Percentiles rank a stretch among this genome's conserved stretches.
phyloP scores from a whole-genome alignment of 306 rosid species.

The Lupinus albus region DNA sequence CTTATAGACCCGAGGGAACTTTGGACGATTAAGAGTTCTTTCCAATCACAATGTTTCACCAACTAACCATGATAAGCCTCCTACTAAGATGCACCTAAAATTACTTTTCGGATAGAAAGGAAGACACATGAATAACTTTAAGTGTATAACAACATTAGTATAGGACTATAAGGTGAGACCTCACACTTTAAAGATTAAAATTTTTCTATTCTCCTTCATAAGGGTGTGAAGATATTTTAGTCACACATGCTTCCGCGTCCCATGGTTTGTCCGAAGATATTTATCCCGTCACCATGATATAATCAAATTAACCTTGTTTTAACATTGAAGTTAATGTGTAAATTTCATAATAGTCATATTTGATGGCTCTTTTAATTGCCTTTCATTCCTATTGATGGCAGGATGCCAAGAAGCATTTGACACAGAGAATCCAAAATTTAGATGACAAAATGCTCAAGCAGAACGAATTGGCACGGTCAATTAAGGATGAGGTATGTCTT shows the following conservation, averaged over 20 bases:
- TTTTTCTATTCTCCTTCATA: conserved; percentile 13
- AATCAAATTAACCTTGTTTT: conserved; percentile 1
- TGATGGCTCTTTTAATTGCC: background rate
- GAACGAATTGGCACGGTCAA: conserved; percentile 64
- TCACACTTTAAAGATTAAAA: conserved; percentile 6
- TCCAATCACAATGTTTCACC: conserved; percentile 10
- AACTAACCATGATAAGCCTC: conserved; percentile 16
- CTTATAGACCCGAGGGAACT: background rate
- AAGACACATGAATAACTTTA: background rate
- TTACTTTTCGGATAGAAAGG: background rate
- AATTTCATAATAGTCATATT: conserved; percentile 8
- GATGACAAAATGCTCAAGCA: conserved; percentile 88
- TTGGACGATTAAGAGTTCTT: conserved; percentile 19
- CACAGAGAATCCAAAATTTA: conserved; percentile 83
- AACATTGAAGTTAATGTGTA: conserved; percentile 4
- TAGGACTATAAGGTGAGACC: conserved; percentile 10
- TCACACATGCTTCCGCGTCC: background rate
- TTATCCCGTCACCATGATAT: background rate
- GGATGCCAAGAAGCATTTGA: conserved; percentile 95
- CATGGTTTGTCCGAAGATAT: conserved; percentile 15
- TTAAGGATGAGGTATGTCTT: conserved; percentile 72
- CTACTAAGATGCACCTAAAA: conserved; percentile 1
- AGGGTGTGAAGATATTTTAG: conserved; percentile 8
- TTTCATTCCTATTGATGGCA: conserved; percentile 49
- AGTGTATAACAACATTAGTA: too few relatives aligned